Evolutionary conservation across 2,329 filamentous ascomycete species (phyloP), one percentile per base, ranked within the genome.

Genomic region (Alternaria angustiovoidea): DNA sequence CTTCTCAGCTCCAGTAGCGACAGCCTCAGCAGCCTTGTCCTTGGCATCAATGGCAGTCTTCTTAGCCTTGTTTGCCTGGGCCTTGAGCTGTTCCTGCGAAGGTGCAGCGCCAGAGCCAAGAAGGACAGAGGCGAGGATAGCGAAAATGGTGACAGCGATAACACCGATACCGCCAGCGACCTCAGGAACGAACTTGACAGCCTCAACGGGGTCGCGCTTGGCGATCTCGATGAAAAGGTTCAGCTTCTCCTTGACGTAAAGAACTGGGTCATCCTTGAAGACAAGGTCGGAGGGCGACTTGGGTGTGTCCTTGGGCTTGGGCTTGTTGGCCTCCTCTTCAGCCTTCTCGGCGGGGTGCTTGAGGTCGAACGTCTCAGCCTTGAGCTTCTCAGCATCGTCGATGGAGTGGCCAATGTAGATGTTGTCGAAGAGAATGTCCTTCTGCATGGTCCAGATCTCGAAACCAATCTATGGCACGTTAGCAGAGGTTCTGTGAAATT

Each of bases 391-490:
- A 64, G 95, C 95, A 71, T 99, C 95, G 77, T 93, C 93, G 71
- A 95, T 80, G 20, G 94, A 98, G 89, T 99, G 95, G 66, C 95
- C 95, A 79, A 99, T 93, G 88, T 98, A 99, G 86, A 99, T 96
- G 89, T 99, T 99, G 88, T 98, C 93, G 75, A 99, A 98, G 75
- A 97, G 90, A 73, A 99, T 98, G 78, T 97, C 91, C 80, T 89
- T 96, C 84, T 97, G 94, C 95, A 99, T 99, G 75, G 95, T 98
- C 95, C 95, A 99, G 84, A 99, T 94, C 83, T 99, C 95, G 77
- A 98, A 98, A 74, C 95, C 95, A 83, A 98, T 94, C 91, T 93
- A 76, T 12, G 12, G 0, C 11, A 12, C 36, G 43, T 75, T 57
- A 74, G 69, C 51, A 48, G 28, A 28, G 18, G 24, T 30, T 16